Conservation (phyloP, 148 eudicot genomes). For the Chenopodium quinoa region DNA sequence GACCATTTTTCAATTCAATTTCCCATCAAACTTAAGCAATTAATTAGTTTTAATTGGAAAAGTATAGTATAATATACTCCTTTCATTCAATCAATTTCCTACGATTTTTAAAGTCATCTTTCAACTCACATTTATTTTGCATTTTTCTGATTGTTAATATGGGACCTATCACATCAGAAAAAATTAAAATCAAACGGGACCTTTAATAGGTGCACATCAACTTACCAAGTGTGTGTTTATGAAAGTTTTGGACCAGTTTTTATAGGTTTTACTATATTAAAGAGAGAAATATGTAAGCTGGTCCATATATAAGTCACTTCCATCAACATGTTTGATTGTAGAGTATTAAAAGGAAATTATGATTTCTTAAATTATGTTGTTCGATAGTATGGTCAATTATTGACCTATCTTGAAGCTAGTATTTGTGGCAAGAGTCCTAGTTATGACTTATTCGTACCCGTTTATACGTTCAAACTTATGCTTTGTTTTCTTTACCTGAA, state of each 20-base stretch:
- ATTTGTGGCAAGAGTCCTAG: neutral
- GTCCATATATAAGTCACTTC: neutral
- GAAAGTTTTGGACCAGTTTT: neutral
- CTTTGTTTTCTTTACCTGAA: too few species aligned
- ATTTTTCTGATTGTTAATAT: neutral
- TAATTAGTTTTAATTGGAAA: neutral
- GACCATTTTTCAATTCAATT: constrained; percentile 23
- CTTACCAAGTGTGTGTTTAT: neutral
- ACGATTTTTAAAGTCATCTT: constrained; percentile 1
- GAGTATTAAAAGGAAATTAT: too few species aligned
- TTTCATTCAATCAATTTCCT: neutral
- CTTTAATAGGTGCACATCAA: neutral
- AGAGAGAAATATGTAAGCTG: neutral
- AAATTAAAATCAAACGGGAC: neutral
- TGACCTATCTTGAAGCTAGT: neutral
- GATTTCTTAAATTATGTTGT: too few species aligned
- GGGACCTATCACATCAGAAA: neutral
- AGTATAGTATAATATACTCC: too few species aligned
- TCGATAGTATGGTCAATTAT: too few species aligned
- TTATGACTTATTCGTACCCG: too few species aligned
- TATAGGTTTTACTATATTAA: neutral
- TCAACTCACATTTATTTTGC: neutral
- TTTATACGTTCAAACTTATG: too few species aligned
- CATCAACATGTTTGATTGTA: too few species aligned
- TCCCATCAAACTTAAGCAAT: constrained; percentile 12